A percentile compares a stretch with the other conserved stretches of the same genome.
These are phyloP conservation scores for Botrytis squamosa DNA, from an alignment of 2,329 filamentous ascomycete species.

Conservation along the genomic window DNA sequence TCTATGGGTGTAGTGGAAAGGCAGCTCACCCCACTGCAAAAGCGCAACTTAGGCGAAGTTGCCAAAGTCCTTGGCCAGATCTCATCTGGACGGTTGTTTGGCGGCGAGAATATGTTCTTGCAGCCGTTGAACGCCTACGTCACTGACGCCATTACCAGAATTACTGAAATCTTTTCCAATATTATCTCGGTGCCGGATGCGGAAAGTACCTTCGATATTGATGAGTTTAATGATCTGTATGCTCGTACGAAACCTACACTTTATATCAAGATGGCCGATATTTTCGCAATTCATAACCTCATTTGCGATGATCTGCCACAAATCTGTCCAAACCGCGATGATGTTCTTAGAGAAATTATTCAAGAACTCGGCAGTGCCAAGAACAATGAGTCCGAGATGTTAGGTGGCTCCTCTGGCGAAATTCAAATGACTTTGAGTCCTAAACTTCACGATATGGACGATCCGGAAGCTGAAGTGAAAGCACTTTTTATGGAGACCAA, in stretches of 20 bases:
- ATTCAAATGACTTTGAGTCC: slow-evolving; percentile 89
- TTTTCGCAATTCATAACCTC: slow-evolving; percentile 92
- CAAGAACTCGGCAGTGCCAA: slow-evolving; percentile 94
- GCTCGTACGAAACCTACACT: slow-evolving; percentile 93
- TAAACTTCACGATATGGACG: slow-evolving; percentile 84
- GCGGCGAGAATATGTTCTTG: slow-evolving; percentile 90
- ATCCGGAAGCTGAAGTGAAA: slow-evolving; percentile 90
- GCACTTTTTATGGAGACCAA: slow-evolving; percentile 98
- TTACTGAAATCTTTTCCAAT: slow-evolving; percentile 71
- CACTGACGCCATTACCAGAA: slow-evolving; percentile 75
- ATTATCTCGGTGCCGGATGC: slow-evolving; percentile 82
- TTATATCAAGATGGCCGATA: slow-evolving; percentile 99
- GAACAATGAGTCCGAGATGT: slow-evolving; percentile 92
- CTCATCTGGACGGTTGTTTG: slow-evolving; percentile 83
- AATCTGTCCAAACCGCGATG: slow-evolving; percentile 79
- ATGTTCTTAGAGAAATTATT: slow-evolving; percentile 86
- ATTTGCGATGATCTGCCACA: slow-evolving; percentile 74
- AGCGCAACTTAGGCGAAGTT: slow-evolving; percentile 86
- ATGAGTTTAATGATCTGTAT: slow-evolving; percentile 98
- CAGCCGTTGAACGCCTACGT: slow-evolving; percentile 94
- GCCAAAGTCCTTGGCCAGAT: slow-evolving; percentile 90
- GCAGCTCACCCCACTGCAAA: slow-evolving; percentile 84
- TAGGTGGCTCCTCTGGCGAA: slow-evolving; percentile 75
- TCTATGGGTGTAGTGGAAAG: slow-evolving; percentile 91
- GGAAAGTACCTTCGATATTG: slow-evolving; percentile 93